These are phyloP conservation scores for Fusarium armeniacum DNA, from an alignment of 2,329 filamentous ascomycete species.

Conservation along the genomic window DNA sequence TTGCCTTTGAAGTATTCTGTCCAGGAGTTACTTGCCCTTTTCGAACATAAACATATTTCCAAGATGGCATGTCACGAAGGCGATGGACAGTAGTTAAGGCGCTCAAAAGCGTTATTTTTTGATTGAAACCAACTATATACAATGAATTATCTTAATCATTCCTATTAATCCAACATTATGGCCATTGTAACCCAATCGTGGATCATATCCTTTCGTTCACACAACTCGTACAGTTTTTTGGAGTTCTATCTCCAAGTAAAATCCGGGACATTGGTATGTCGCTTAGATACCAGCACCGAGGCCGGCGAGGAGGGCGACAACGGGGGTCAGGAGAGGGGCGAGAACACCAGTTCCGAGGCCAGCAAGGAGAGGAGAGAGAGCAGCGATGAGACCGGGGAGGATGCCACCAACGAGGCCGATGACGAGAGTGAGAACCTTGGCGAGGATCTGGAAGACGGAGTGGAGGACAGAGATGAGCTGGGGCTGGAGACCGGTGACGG, in stretches of 20 bases:
- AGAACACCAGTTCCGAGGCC: constrained; percentile 47
- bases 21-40: background rate
- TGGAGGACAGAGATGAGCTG: constrained; percentile 48
- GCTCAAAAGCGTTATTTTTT: constrained; percentile 6
- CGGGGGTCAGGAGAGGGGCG: constrained; percentile 47
- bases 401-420: constrained; percentile 43
- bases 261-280: background rate
- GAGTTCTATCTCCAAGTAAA: background rate
- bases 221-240: background rate
- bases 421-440: constrained; percentile 47
- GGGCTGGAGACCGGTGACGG: constrained; percentile 45
- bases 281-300: constrained; percentile 24
- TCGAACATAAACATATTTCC: background rate
- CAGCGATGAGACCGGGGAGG: constrained; percentile 47
- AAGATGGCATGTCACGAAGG: background rate
- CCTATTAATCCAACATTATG: background rate
- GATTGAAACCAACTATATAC: constrained; percentile 14
- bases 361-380: constrained; percentile 49
- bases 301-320: constrained; percentile 46
- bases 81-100: background rate
- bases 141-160: constrained; percentile 7
- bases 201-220: background rate
- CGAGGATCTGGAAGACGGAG: constrained; percentile 49
- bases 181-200: constrained; percentile 1
- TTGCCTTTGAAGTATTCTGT: background rate